Evolutionary conservation across 192 early-diverging fungal species (phyloP).

Genomic region (Podochytrium sp.): DNA sequence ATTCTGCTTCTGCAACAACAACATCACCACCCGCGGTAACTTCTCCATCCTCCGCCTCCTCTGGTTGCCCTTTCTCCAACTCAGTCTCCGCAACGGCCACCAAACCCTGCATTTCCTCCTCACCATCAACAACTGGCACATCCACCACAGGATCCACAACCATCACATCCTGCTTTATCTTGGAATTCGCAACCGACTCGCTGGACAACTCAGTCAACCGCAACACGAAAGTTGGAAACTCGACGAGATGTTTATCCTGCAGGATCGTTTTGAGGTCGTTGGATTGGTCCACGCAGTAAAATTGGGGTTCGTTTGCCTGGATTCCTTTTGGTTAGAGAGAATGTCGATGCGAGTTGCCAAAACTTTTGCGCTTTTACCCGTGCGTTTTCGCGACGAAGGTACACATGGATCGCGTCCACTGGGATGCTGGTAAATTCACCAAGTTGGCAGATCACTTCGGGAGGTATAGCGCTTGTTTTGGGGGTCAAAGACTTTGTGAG

Average conservation of each 20-base stretch:
- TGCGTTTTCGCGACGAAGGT: constrained; percentile 3
- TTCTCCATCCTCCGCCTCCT: not conserved
- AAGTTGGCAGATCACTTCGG: not conserved
- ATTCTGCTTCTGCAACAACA: not conserved
- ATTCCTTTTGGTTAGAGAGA: not conserved
- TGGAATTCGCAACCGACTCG: not conserved
- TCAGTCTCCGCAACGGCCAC: not conserved
- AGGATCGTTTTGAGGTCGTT: not conserved
- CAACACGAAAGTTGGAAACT: not conserved
- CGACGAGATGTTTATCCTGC: not conserved
- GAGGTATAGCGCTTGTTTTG: not conserved
- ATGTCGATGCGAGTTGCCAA: not conserved
- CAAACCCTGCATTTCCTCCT: not conserved
- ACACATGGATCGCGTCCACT: not conserved
- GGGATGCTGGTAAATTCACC: not conserved
- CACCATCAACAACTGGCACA: too few relatives aligned
- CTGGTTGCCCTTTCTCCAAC: not conserved
- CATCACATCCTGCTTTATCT: not conserved
- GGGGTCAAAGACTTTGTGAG: not conserved
- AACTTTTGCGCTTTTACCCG: not conserved
- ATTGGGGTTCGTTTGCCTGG: constrained; percentile 13
- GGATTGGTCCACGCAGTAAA: not conserved
- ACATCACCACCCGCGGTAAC: not conserved
- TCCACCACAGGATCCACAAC: too few relatives aligned
- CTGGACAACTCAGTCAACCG: not conserved